phyloP scores from a whole-genome alignment of 129 eudicot genomes.

The Rutidosis leptorrhynchoides region DNA sequence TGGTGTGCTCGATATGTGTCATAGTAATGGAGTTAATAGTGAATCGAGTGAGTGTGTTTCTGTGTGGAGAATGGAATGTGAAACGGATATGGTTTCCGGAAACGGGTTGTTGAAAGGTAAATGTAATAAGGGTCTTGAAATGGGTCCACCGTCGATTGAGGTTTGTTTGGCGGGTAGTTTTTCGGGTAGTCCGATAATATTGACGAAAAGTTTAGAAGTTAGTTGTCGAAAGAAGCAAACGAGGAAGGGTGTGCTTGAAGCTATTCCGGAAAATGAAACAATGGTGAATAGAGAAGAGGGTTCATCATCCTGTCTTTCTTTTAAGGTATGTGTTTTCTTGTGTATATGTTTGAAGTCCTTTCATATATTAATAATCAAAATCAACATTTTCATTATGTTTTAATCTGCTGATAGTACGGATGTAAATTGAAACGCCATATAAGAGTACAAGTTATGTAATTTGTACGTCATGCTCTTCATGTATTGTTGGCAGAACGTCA shows the following conservation, averaged over 20 bases:
- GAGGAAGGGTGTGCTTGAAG: conserved; percentile 55
- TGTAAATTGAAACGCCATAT: no score
- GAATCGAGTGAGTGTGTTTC: conserved; percentile 35
- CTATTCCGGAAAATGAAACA: conserved; percentile 79
- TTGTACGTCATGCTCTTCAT: no score
- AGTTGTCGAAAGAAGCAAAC: conserved; percentile 45
- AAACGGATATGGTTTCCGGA: conserved; percentile 44
- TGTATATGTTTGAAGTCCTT: background rate
- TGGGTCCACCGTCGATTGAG: conserved; percentile 54
- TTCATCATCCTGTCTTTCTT: conserved; percentile 34
- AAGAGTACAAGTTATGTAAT: no score
- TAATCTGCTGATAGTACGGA: background rate
- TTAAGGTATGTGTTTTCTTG: conserved; percentile 45
- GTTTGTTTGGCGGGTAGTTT: conserved; percentile 84
- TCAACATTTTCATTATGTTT: background rate
- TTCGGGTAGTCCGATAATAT: conserved; percentile 61
- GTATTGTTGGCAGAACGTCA: no score
- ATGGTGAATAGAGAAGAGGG: conserved; percentile 35
- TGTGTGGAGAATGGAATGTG: conserved; percentile 70
- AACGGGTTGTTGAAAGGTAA: conserved; percentile 50
- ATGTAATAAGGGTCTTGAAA: conserved; percentile 34
- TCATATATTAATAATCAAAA: no score
- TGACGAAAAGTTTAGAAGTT: conserved; percentile 56
- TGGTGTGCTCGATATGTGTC: conserved; percentile 52
- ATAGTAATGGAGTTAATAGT: conserved; percentile 45